Evolutionary conservation across 2,329 filamentous ascomycete genomes (phyloP).

Genomic region (Fusarium sp.): DNA sequence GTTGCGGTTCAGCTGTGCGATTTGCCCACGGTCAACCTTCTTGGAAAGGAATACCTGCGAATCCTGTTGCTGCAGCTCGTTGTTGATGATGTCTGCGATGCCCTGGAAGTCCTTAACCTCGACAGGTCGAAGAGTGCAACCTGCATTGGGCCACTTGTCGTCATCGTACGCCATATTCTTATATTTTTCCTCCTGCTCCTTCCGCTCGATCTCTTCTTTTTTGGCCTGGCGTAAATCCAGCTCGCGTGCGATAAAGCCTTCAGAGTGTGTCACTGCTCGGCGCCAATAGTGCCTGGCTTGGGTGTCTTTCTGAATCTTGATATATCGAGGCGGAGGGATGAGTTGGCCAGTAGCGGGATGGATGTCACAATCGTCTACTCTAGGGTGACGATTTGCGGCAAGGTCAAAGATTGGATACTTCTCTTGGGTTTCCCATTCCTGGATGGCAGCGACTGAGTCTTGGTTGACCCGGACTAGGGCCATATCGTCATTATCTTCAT

Average conservation of each 20-base stretch:
- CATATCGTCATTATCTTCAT: background rate
- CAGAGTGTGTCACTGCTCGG: slow-evolving; percentile 47
- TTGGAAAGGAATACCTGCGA: slow-evolving; percentile 45
- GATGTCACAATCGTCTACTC: slow-evolving; percentile 49
- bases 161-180: slow-evolving; percentile 20
- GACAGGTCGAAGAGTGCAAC: slow-evolving; percentile 60
- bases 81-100: slow-evolving; percentile 61
- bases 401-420: slow-evolving; percentile 4
- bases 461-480: background rate
- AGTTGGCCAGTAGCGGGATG: slow-evolving; percentile 54
- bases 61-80: slow-evolving; percentile 49
- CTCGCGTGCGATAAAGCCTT: slow-evolving; percentile 45
- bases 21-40: slow-evolving; percentile 51
- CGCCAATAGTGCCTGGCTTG: slow-evolving; percentile 45
- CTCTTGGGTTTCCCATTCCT: slow-evolving; percentile 9
- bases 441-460: background rate
- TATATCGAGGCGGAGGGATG: slow-evolving; percentile 50
- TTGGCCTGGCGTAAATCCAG: slow-evolving; percentile 35
- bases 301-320: slow-evolving; percentile 45
- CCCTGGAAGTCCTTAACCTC: slow-evolving; percentile 52
- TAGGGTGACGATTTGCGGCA: background rate
- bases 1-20: slow-evolving; percentile 49
- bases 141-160: slow-evolving; percentile 44
- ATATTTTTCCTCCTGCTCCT: slow-evolving; percentile 8
- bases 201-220: background rate